These are phyloP conservation scores for Ambrosia artemisiifolia DNA, from an alignment of 129 eudicot species.

Conservation along the genomic window DNA sequence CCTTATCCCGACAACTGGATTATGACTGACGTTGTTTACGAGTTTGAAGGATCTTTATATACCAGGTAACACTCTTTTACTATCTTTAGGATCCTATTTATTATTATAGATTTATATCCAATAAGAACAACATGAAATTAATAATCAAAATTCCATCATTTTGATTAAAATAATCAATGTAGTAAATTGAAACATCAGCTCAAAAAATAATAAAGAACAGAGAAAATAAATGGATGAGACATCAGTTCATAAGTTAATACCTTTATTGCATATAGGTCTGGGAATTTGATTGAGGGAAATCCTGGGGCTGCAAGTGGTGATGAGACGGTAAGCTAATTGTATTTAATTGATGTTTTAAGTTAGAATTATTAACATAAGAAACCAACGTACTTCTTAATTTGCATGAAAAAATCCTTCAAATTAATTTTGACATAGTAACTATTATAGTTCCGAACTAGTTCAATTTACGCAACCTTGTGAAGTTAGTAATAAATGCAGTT, in stretches of 20 bases:
- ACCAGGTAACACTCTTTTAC: slow-evolving; percentile 59
- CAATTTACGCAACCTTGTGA: not conserved
- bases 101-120: not conserved
- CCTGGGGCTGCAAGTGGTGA: slow-evolving; percentile 89
- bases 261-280: slow-evolving; percentile 56
- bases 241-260: not conserved
- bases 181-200: not conserved
- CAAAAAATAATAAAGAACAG: not conserved
- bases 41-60: slow-evolving; percentile 82
- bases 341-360: slow-evolving; percentile 1
- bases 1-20: slow-evolving; percentile 99
- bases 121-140: not conserved
- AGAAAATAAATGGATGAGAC: not conserved
- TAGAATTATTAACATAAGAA: not conserved
- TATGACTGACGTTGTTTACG: slow-evolving; percentile 81
- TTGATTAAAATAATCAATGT: not conserved
- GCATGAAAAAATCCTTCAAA: not conserved
- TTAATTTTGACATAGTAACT: not conserved
- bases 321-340: slow-evolving; percentile 74
- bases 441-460: not conserved
- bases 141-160: not conserved
- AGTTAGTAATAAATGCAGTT: not conserved
- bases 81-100: not conserved
- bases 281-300: slow-evolving; percentile 81
- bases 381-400: not conserved